Conservation (phyloP, 805 yeast species). For the Yarrowia porcina region DNA sequence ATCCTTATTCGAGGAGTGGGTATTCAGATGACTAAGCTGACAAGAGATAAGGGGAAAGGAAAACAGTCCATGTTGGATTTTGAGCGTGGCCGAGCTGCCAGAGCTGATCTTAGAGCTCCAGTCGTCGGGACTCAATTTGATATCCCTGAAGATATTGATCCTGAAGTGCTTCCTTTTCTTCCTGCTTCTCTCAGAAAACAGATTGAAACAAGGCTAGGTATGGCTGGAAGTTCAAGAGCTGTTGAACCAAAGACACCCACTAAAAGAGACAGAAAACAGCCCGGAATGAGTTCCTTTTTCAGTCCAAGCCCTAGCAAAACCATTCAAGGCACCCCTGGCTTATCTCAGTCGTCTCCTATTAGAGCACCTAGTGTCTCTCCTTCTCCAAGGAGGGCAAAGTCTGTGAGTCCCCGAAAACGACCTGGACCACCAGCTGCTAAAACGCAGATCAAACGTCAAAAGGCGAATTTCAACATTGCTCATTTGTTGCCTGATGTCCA, state of each 20-base stretch:
- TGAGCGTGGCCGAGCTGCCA: background rate
- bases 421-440: background rate
- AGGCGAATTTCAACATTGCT: background rate
- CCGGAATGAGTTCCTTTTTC: background rate
- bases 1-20: constrained; percentile 76
- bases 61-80: constrained; percentile 6
- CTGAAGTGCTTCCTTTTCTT: constrained; percentile 8
- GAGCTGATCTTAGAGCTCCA: background rate
- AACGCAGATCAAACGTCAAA: constrained; percentile 5
- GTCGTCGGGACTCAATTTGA: constrained; percentile 24
- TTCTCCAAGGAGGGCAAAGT: background rate
- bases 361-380: background rate
- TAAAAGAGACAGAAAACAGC: background rate
- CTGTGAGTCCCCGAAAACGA: constrained; percentile 1
- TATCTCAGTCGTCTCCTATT: background rate
- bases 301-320: background rate
- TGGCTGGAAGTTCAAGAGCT: background rate
- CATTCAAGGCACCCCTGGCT: background rate
- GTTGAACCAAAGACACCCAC: background rate
- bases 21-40: constrained; percentile 60
- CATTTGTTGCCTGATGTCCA: background rate
- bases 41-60: constrained; percentile 4
- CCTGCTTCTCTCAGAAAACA: background rate
- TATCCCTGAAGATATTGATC: constrained; percentile 27
- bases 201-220: background rate